Percentiles rank a stretch among this genome's conserved stretches.
Conservation (phyloP, 2,329 filamentous ascomycete genomes). For the Diaporthe destruens region DNA sequence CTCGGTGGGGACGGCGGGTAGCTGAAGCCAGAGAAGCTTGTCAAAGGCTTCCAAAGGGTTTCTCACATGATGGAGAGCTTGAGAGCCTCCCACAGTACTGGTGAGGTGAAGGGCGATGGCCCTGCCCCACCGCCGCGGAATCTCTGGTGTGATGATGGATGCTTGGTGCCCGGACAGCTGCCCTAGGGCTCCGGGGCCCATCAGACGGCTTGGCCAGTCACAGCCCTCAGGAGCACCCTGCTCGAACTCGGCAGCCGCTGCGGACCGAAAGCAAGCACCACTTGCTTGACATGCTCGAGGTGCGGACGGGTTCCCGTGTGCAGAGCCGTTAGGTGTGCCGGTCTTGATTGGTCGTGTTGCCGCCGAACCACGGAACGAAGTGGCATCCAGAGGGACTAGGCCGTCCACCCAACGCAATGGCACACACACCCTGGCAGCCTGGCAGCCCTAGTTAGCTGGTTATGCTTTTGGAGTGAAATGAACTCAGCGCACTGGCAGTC, state of each 20-base stretch:
- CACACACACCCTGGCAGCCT: neutral
- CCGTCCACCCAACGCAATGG: slow-evolving; percentile 26
- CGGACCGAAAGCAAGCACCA: slow-evolving; percentile 24
- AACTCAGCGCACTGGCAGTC: slow-evolving; percentile 14
- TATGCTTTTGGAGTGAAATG: slow-evolving; percentile 33
- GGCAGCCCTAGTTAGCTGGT: neutral
- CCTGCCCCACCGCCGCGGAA: neutral
- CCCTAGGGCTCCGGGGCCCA: neutral
- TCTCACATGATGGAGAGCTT: neutral
- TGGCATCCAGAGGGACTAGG: slow-evolving; percentile 28
- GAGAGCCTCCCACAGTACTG: slow-evolving; percentile 1
- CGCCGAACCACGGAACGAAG: slow-evolving; percentile 35
- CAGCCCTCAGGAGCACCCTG: slow-evolving; percentile 1
- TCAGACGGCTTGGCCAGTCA: slow-evolving; percentile 35
- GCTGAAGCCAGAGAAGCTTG: slow-evolving; percentile 29
- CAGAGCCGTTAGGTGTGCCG: slow-evolving; percentile 21
- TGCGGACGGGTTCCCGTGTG: slow-evolving; percentile 31
- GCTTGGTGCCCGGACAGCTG: neutral
- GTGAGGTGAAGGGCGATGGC: neutral
- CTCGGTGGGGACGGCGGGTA: slow-evolving; percentile 41
- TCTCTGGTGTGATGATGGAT: neutral
- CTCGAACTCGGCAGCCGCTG: slow-evolving; percentile 32
- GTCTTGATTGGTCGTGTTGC: slow-evolving; percentile 45
- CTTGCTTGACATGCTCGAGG: slow-evolving; percentile 13
- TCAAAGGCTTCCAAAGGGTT: slow-evolving; percentile 12